Percentiles rank a stretch among this genome's conserved stretches.
These are phyloP conservation scores for Agrostemma githago DNA, from an alignment of 148 eudicot species.

Conservation along the genomic window DNA sequence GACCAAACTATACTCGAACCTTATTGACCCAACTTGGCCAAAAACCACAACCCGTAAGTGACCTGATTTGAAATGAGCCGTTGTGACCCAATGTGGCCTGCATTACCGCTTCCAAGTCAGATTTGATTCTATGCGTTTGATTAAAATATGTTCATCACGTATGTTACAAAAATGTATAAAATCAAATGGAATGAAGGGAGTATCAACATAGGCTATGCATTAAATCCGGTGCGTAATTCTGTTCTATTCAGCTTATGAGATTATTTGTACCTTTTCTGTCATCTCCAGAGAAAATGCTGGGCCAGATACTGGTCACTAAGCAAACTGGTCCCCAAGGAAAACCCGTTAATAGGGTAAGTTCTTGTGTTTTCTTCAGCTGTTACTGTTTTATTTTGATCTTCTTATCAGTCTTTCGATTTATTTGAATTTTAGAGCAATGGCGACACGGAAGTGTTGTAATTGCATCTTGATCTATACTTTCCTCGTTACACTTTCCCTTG, in stretches of 20 bases:
- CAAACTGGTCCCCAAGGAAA: constrained; percentile 93
- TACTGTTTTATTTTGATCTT: neutral
- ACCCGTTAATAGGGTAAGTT: constrained; percentile 77
- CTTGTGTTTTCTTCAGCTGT: neutral
- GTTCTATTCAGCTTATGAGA: neutral
- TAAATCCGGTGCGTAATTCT: neutral
- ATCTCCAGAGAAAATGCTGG: constrained; percentile 82
- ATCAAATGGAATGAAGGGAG: neutral
- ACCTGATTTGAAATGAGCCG: too few relatives aligned
- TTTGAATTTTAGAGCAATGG: neutral
- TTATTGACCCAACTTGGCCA: too few relatives aligned
- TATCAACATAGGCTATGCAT: neutral
- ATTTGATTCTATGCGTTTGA: too few relatives aligned
- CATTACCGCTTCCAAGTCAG: too few relatives aligned
- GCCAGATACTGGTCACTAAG: constrained; percentile 94
- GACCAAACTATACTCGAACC: too few relatives aligned
- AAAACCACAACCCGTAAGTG: too few relatives aligned
- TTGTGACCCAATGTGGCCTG: too few relatives aligned
- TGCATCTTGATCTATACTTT: neutral
- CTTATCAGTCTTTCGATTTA: neutral
- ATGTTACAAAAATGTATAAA: too few relatives aligned
- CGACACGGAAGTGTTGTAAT: neutral
- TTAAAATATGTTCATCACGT: too few relatives aligned
- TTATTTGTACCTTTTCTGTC: neutral
- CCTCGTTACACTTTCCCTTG: neutral